Percentiles rank a stretch among this genome's conserved stretches.
These are phyloP conservation scores for Penicillium sp. DNA, from an alignment of 2,329 filamentous ascomycete genomes.

Conservation along the genomic window DNA sequence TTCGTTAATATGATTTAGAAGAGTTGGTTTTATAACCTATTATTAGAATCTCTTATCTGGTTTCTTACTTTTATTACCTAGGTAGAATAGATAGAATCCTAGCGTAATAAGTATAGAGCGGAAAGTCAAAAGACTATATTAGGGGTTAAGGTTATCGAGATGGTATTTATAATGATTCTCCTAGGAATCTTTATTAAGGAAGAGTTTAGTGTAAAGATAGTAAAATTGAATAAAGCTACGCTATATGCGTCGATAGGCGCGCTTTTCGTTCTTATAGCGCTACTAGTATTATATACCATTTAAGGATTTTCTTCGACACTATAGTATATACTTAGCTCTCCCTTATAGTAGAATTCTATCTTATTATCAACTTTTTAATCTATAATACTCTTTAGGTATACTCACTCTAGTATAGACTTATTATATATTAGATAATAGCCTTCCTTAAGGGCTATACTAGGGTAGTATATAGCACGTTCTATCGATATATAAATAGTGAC, in stretches of 20 bases:
- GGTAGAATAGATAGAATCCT: slow-evolving; percentile 12
- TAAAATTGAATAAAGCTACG: slow-evolving; percentile 14
- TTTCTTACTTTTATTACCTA: slow-evolving; percentile 3
- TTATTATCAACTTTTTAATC: neutral
- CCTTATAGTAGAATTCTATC: neutral
- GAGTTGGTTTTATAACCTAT: slow-evolving; percentile 15
- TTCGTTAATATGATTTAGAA: slow-evolving; percentile 7
- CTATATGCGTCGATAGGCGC: slow-evolving; percentile 9
- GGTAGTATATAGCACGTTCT: neutral
- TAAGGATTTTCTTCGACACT: slow-evolving; percentile 9
- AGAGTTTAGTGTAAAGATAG: slow-evolving; percentile 9
- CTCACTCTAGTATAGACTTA: neutral
- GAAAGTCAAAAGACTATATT: slow-evolving; percentile 12
- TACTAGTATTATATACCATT: slow-evolving; percentile 9
- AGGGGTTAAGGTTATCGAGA: slow-evolving; percentile 1
- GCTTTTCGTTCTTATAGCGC: slow-evolving; percentile 16
- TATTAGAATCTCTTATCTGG: slow-evolving; percentile 12
- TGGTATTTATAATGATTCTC: slow-evolving; percentile 3
- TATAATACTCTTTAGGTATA: neutral
- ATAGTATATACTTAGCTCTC: slow-evolving; percentile 16
- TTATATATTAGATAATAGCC: neutral
- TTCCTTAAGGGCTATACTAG: neutral
- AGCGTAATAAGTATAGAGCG: slow-evolving; percentile 13
- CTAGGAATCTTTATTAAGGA: slow-evolving; percentile 1
- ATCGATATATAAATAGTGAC: slow-evolving; percentile 14